Evolutionary conservation across 2,329 filamentous ascomycete species (phyloP), one percentile per base, ranked within the genome.

Genomic region (Penicillium polonicum): DNA sequence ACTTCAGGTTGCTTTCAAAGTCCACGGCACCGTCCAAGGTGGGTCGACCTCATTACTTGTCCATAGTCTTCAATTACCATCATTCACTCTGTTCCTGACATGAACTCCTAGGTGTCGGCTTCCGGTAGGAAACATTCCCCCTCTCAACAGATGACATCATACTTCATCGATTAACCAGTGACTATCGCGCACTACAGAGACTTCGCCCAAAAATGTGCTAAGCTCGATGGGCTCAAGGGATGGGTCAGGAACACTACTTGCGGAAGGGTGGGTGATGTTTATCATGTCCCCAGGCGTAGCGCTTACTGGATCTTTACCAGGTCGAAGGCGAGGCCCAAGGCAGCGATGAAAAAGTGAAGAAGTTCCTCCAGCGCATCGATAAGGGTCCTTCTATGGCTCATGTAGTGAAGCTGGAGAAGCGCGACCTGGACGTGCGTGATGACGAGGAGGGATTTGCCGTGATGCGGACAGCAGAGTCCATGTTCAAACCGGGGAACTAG

Each of bases 241-340:
- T 82, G 72, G 68, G 79, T 81, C 5, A 74, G 71, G 54, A 83
- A 83, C 57, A 80, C 77, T 8, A 68, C 68, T 7, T 76, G 78
- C 55, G 78, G 76, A 61, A 74, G 74, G 65, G 79, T 80, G 46
- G 9, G 72, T 60, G n/a, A 29, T 44, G 39, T 46, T 49, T 62
- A n/a, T 23, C 29, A 7, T 29, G 27, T 25, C 10, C 6, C 51
- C 46, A 36, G 36, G 17, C 19, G 42, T 36, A 17, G 5, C 19
- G 13, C 55, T 42, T 12, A 57, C 44, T 44, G 3, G 50, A 31
- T 42, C 19, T 31, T 31, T 21, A 43, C 55, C 64, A 96, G 91
- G 92, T 97, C 46, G 86, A 91, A 70, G 93, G 93, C 27, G 92
- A 97, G 76, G 92, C 88, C 5, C 93, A 97, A 72, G 92, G 91